A percentile compares a stretch with the other conserved stretches of the same genome.
phyloP scores from a whole-genome alignment of 2,329 filamentous ascomycete species.

The Verticillium isaacii region DNA sequence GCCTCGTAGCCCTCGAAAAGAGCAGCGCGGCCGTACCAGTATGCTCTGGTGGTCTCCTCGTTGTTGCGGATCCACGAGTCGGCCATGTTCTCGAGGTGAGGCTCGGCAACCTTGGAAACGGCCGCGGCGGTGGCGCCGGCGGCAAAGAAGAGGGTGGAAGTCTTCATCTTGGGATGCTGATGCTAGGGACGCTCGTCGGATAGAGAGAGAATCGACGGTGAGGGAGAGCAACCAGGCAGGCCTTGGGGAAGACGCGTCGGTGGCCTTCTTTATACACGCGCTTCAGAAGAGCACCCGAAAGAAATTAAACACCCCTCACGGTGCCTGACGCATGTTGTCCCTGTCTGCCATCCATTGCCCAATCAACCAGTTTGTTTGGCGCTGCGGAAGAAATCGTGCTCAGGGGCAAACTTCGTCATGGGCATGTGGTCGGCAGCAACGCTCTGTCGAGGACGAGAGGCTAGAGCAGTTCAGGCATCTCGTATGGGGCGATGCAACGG shows the following conservation, averaged over 20 bases:
- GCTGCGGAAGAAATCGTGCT: background rate
- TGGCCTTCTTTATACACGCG: background rate
- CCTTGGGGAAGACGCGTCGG: background rate
- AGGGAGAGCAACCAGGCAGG: background rate
- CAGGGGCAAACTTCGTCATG: background rate
- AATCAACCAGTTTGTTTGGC: background rate
- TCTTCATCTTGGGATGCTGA: conserved; percentile 5
- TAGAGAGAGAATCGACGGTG: background rate
- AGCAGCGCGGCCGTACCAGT: conserved; percentile 38
- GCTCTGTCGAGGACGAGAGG: background rate
- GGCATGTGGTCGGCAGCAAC: background rate
- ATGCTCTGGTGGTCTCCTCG: conserved; percentile 25
- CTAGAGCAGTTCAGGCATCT: background rate
- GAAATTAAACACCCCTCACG: background rate
- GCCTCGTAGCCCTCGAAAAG: conserved; percentile 42
- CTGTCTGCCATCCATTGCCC: background rate
- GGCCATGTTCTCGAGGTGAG: conserved; percentile 31
- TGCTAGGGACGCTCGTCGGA: background rate
- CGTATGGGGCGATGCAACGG: background rate
- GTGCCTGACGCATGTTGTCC: background rate
- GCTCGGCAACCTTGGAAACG: conserved; percentile 4
- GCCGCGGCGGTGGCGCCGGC: conserved; percentile 5
- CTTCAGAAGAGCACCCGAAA: background rate
- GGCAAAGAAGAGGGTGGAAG: conserved; percentile 7
- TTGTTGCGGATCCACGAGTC: conserved; percentile 39